These are phyloP conservation scores for Mrakia gelida DNA, from an alignment of 768 basidiomycete species.

Conservation along the genomic window DNA sequence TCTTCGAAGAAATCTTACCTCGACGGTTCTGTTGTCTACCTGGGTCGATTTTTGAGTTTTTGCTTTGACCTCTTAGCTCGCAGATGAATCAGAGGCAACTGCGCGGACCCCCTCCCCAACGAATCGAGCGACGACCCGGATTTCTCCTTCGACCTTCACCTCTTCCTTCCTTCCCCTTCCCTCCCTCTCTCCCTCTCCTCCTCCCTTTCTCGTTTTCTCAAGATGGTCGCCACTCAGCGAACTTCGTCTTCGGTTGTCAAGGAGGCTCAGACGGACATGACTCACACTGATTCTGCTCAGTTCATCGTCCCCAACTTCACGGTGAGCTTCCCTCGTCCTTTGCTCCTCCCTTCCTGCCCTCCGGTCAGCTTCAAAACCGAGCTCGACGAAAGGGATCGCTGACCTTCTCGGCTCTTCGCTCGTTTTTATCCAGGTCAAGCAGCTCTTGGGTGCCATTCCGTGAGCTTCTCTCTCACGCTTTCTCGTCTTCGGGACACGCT, in stretches of 20 bases:
- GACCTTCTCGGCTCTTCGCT: not conserved
- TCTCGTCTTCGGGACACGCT: too few relatives aligned
- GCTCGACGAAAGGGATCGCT: not conserved
- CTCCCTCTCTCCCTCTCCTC: not conserved
- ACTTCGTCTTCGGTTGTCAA: not conserved
- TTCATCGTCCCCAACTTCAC: constrained; percentile 72
- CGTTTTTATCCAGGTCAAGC: not conserved
- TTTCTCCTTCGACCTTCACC: not conserved
- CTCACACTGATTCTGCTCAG: constrained; percentile 32
- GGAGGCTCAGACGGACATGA: constrained; percentile 22
- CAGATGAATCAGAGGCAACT: too few relatives aligned
- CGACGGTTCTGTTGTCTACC: too few relatives aligned
- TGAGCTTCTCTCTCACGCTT: constrained; percentile 31
- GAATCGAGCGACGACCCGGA: not conserved
- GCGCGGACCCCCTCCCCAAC: too few relatives aligned
- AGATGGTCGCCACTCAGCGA: constrained; percentile 12
- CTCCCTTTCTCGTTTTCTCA: not conserved
- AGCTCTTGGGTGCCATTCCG: constrained; percentile 71
- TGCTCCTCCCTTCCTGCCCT: not conserved
- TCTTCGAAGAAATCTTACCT: too few relatives aligned
- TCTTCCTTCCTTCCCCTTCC: not conserved
- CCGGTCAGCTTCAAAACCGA: not conserved
- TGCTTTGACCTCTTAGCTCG: too few relatives aligned
- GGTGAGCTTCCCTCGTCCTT: constrained; percentile 44
- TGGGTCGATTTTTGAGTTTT: too few relatives aligned